Evolutionary conservation across 176 grass and related monocot species (phyloP), one percentile per base, ranked within the genome.

Genomic region (Oryza glaberrima): DNA sequence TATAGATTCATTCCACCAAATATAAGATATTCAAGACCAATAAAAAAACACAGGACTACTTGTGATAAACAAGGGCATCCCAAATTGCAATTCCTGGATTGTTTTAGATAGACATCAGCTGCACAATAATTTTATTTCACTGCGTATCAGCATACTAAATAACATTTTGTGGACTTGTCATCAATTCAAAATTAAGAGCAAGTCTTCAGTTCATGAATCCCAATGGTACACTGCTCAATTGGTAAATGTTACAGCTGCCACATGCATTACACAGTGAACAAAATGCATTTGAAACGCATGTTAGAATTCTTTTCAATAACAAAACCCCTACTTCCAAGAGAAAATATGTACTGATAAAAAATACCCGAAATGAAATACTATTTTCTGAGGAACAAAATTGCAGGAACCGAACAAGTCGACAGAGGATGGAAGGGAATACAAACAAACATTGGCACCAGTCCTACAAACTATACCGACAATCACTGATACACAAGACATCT

Each of bases 361-460:
- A 9, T 58, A 58, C 49, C 49, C 19, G 2, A 58, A 58, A 58
- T n/a, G 54, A 56, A 19, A 67, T 51, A 23, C 8, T 67, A 7
- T 52, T 34, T 66, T n/a, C 61, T 66, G 12, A 34, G 56, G 56
- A 76, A 51, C 20, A 76, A 7, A 28, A 84, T 14, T 52, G 49
- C 41, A 83, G 43, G 71, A 66, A 83, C 36, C 36, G 36, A 38
- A 38, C 28, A 75, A 75, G 30, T 35, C 70, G 52, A 41, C 41
- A 87, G 12, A 43, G 48, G 25, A 80, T 16, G 13, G 16, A 73
- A 58, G 54, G 54, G 40, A 19, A 65, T 13, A 44, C 5, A 48
- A 79, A 32, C 14, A 48, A 87, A 81, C 49, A 67, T 75, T 51
- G 45, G 71, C 30, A 22, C 3, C 13, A 77, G 47, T n/a, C 48